Evolutionary conservation across 331 rosid species (phyloP).

Genomic region (Malus hybrid): DNA sequence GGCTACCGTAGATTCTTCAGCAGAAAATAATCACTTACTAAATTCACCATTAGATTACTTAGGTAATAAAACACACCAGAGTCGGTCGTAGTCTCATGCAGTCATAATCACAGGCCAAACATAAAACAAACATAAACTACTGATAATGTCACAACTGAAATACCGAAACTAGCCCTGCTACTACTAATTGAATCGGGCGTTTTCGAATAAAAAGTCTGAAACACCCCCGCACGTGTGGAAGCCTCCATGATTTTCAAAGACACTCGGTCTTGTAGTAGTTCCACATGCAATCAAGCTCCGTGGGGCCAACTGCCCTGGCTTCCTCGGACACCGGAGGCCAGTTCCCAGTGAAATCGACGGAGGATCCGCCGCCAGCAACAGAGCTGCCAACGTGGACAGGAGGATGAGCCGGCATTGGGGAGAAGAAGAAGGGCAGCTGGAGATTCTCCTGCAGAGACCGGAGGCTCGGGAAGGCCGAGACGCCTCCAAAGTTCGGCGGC

Average conservation of each 20-base stretch:
- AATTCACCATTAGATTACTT: background rate
- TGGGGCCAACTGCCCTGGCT: slow-evolving; percentile 24
- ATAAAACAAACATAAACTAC: background rate
- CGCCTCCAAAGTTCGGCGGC: slow-evolving; percentile 4
- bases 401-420: slow-evolving; percentile 17
- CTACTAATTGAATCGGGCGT: background rate
- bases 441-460: slow-evolving; percentile 85
- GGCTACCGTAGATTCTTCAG: background rate
- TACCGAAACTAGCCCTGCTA: background rate
- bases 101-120: background rate
- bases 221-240: background rate
- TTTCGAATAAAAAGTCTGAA: background rate
- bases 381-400: slow-evolving; percentile 6
- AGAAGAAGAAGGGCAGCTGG: slow-evolving; percentile 50
- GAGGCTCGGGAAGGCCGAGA: slow-evolving; percentile 67
- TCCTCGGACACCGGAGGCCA: slow-evolving; percentile 36
- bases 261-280: slow-evolving; percentile 28
- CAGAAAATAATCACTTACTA: background rate
- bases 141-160: background rate
- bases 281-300: slow-evolving; percentile 92
- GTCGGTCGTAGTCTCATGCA: background rate
- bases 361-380: background rate
- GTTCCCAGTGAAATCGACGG: slow-evolving; percentile 13
- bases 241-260: background rate
- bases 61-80: too few species aligned